Evolutionary conservation across 2,329 filamentous ascomycete genomes (phyloP).

Genomic region (Thielaviopsis punctulata): DNA sequence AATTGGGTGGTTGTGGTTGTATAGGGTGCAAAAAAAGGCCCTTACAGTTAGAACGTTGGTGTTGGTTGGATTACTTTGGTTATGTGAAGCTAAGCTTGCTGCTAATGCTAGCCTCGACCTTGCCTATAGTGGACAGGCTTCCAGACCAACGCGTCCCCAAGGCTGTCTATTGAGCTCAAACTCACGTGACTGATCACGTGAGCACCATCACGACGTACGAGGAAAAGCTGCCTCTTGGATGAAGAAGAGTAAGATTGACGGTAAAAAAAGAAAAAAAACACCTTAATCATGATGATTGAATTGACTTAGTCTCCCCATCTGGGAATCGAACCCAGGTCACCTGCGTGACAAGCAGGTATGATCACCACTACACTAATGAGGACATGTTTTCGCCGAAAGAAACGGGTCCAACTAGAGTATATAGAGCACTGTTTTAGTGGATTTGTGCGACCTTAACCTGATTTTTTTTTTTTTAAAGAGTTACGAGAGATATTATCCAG

Average conservation of each 20-base stretch:
- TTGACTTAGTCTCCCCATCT: conserved; percentile 5
- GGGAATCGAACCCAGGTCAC: conserved; percentile 9
- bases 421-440: too few relatives aligned
- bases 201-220: neutral
- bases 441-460: too few relatives aligned
- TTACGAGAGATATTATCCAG: too few relatives aligned
- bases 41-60: neutral
- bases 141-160: conserved; percentile 8
- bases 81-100: neutral
- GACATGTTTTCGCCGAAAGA: neutral
- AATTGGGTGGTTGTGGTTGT: neutral
- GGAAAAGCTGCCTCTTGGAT: neutral
- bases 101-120: conserved; percentile 1
- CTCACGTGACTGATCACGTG: neutral
- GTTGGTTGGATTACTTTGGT: neutral
- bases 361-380: conserved; percentile 7
- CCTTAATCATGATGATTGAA: too few relatives aligned
- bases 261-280: neutral
- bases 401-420: too few relatives aligned
- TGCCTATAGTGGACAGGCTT: conserved; percentile 8
- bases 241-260: neutral
- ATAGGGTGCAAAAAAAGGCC: neutral
- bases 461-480: too few relatives aligned
- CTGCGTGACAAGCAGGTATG: conserved; percentile 9
- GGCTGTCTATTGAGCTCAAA: neutral